These are phyloP conservation scores for Xylaria sp. DNA, from an alignment of 2,329 filamentous ascomycete species.

Conservation along the genomic window DNA sequence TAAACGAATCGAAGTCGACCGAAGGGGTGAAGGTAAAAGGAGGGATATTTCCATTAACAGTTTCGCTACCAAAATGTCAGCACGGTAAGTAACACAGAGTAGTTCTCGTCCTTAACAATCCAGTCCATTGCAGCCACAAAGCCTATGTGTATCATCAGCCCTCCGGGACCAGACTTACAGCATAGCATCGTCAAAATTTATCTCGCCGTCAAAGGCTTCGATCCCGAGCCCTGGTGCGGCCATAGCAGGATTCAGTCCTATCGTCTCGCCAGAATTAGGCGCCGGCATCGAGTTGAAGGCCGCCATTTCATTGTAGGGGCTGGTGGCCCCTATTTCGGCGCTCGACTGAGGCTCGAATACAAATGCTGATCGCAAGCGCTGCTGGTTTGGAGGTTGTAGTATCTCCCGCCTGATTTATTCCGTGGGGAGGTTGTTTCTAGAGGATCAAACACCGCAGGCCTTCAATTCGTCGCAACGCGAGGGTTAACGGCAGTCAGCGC, in stretches of 20 bases:
- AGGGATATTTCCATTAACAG: constrained; percentile 56
- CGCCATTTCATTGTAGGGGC: constrained; percentile 64
- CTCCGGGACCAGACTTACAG: constrained; percentile 57
- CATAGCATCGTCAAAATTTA: constrained; percentile 67
- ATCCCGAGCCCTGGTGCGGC: constrained; percentile 56
- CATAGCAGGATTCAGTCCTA: constrained; percentile 57
- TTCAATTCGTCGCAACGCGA: constrained; percentile 24
- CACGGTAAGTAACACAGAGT: constrained; percentile 26
- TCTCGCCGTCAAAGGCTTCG: constrained; percentile 63
- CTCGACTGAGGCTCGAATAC: constrained; percentile 26
- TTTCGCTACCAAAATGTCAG: constrained; percentile 52
- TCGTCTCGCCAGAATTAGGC: constrained; percentile 58
- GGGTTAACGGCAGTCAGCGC: neutral
- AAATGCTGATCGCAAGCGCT: constrained; percentile 5
- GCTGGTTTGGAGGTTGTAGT: constrained; percentile 36
- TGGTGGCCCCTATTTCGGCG: constrained; percentile 41
- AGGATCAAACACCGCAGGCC: constrained; percentile 1
- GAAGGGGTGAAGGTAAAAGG: constrained; percentile 65
- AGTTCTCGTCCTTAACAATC: constrained; percentile 5
- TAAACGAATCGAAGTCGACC: constrained; percentile 71
- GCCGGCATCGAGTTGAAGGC: constrained; percentile 67
- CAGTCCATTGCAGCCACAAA: neutral
- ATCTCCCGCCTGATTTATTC: constrained; percentile 5
- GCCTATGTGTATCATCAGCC: neutral
- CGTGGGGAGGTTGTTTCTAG: constrained; percentile 2